These are phyloP conservation scores for Yamadazyma sp. DNA, from an alignment of 805 yeast genomes.

Conservation along the genomic window DNA sequence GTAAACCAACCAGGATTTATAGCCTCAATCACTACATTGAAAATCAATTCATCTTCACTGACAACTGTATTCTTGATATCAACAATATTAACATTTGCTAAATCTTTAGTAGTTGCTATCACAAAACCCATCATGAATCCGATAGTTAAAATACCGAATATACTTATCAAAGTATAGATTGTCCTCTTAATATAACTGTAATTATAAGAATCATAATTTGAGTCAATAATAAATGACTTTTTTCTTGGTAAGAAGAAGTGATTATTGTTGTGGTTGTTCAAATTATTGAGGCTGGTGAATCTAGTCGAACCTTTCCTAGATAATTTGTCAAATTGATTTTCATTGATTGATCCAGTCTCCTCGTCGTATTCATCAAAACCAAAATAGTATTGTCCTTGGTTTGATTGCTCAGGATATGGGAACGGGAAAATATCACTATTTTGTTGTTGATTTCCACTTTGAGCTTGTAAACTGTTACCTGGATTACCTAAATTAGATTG, in stretches of 20 bases:
- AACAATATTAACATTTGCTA: conserved; percentile 60
- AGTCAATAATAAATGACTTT: conserved; percentile 16
- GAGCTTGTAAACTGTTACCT: background rate
- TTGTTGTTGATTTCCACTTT: too few species aligned
- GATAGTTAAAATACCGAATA: conserved; percentile 52
- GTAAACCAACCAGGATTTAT: conserved; percentile 85
- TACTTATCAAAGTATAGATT: conserved; percentile 43
- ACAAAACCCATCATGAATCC: conserved; percentile 85
- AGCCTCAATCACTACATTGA: conserved; percentile 74
- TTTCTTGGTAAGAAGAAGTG: conserved; percentile 31
- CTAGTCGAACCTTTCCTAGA: conserved; percentile 16
- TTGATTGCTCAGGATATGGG: conserved; percentile 29
- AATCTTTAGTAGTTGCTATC: conserved; percentile 81
- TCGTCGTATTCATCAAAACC: conserved; percentile 42
- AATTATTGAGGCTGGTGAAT: conserved; percentile 14
- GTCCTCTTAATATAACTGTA: conserved; percentile 27
- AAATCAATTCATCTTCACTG: conserved; percentile 79
- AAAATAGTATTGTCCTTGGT: conserved; percentile 24
- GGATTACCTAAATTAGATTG: background rate
- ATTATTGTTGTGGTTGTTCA: conserved; percentile 19
- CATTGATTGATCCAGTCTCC: conserved; percentile 16
- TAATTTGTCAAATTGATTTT: conserved; percentile 12
- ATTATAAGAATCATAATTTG: conserved; percentile 7
- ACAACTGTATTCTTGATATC: conserved; percentile 70
- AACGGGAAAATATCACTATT: conserved; percentile 31